Conservation (phyloP, 106 monocot genomes). For the Phalaenopsis equestris region DNA sequence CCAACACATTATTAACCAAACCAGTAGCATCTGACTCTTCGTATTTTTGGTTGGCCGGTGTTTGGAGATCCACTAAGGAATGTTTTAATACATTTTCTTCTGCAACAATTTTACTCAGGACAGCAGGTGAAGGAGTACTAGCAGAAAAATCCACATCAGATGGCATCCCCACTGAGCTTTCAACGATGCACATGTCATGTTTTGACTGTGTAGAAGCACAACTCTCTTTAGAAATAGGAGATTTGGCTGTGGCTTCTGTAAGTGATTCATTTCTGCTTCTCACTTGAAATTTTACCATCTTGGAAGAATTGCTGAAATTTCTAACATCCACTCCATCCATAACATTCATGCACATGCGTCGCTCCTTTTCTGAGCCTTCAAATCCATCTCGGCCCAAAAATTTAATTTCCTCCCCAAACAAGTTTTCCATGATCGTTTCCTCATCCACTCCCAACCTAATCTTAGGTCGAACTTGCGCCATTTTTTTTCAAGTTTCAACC, state of each 20-base stretch:
- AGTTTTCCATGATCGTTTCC: conserved; percentile 28
- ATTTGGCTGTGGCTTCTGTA: conserved; percentile 1
- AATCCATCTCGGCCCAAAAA: conserved; percentile 20
- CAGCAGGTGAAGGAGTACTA: background rate
- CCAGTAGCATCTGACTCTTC: background rate
- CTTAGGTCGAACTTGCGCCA: conserved; percentile 6
- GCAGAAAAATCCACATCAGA: background rate
- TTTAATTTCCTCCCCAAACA: conserved; percentile 36
- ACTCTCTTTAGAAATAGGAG: conserved; percentile 8
- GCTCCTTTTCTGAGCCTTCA: conserved; percentile 41
- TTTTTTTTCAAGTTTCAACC: background rate
- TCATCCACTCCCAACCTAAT: conserved; percentile 6
- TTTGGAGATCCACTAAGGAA: background rate
- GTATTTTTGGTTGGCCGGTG: background rate
- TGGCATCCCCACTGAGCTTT: background rate
- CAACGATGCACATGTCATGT: background rate
- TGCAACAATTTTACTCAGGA: too few species aligned
- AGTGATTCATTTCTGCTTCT: background rate
- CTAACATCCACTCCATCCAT: conserved; percentile 11
- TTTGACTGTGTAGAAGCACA: background rate
- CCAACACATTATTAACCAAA: background rate
- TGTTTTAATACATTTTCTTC: too few species aligned
- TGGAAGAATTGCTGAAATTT: background rate
- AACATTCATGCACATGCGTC: conserved; percentile 35
- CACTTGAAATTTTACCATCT: conserved; percentile 3